Conservation (phyloP, 177 flowering plant species). For the Vitis hybrid region DNA sequence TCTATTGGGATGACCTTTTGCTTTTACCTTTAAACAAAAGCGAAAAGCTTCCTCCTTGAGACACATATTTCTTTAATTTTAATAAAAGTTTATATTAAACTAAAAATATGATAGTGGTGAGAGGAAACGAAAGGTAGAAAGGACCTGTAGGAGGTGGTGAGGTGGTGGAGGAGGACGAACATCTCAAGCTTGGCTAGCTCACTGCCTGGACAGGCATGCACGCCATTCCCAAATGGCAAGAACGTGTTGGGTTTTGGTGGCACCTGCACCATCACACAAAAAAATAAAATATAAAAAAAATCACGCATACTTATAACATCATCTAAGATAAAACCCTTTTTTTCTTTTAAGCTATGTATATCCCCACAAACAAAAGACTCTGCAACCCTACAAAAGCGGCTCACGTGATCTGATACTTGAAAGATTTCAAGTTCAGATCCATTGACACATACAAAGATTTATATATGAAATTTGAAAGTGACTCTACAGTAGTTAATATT, state of each 20-base stretch:
- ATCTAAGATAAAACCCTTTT: no score
- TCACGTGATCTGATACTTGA: conserved; percentile 31
- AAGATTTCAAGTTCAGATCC: conserved; percentile 3
- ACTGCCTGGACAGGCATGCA: conserved; percentile 93
- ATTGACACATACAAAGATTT: conserved; percentile 9
- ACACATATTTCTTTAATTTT: not conserved
- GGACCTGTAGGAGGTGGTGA: conserved; percentile 70
- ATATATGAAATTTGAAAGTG: conserved; percentile 9
- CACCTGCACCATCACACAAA: conserved; percentile 47
- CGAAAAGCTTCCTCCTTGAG: no score
- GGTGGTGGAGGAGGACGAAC: conserved; percentile 78
- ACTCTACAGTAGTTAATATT: conserved; percentile 2
- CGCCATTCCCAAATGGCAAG: conserved; percentile 94
- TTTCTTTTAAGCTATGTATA: not conserved
- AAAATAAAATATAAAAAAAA: not conserved
- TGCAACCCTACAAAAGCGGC: conserved; percentile 20
- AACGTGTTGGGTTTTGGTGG: conserved; percentile 75
- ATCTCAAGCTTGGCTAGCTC: conserved; percentile 95
- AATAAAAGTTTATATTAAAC: no score
- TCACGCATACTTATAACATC: not conserved
- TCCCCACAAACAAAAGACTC: no score
- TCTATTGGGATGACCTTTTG: no score
- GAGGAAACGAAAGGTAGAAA: conserved; percentile 6
- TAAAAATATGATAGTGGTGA: not conserved
- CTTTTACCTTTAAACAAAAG: no score